Conservation (phyloP, 768 basidiomycete genomes). For the Saitozyma podzolica region DNA sequence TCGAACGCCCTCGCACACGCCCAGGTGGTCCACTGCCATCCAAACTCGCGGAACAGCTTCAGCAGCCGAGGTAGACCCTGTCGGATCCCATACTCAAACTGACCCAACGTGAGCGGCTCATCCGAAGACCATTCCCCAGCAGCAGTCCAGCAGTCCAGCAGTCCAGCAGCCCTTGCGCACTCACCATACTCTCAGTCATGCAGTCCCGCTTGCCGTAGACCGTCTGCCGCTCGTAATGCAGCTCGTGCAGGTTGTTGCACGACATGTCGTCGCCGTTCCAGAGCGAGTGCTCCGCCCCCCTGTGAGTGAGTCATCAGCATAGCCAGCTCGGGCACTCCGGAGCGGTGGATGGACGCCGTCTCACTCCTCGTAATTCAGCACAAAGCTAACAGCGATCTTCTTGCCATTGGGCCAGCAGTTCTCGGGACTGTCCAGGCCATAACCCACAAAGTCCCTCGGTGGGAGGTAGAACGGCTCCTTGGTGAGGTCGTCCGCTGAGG, state of each 20-base stretch:
- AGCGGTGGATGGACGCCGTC: neutral
- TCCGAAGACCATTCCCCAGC: no score
- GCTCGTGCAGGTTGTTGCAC: constrained; percentile 27
- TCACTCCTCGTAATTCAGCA: constrained; percentile 35
- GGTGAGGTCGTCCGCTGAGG: neutral
- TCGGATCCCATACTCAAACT: constrained; percentile 38
- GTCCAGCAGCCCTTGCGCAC: neutral
- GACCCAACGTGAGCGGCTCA: neutral
- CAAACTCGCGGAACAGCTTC: constrained; percentile 31
- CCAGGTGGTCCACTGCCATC: constrained; percentile 36
- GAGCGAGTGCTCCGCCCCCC: constrained; percentile 29
- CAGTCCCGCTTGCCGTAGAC: constrained; percentile 24
- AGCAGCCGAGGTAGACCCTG: constrained; percentile 31
- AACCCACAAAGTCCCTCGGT: constrained; percentile 38
- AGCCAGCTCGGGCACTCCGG: no score
- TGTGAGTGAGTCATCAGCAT: neutral
- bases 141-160: neutral
- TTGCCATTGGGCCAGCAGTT: constrained; percentile 28
- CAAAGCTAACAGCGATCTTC: constrained; percentile 39
- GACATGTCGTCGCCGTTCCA: constrained; percentile 37
- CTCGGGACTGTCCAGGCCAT: constrained; percentile 19
- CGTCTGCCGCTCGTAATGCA: constrained; percentile 25
- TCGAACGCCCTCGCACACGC: constrained; percentile 28
- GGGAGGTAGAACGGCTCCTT: constrained; percentile 9
- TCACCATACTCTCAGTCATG: constrained; percentile 33